Percentiles rank a stretch among this genome's conserved stretches.
Evolutionary conservation across 164 flowering plant species (phyloP).

Genomic region (Cinnamomum chago): DNA sequence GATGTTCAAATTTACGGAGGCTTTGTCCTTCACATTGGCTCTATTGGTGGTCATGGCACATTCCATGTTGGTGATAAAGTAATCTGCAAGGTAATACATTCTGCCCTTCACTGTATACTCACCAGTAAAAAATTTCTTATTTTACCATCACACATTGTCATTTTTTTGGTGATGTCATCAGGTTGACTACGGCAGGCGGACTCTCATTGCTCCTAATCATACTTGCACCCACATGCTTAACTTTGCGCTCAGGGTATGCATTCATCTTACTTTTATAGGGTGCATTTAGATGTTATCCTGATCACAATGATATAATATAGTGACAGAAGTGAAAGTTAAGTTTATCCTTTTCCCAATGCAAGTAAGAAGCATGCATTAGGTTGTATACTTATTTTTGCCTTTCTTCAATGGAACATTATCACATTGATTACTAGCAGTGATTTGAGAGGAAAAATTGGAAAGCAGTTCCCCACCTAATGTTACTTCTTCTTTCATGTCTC

Average conservation of each 20-base stretch:
- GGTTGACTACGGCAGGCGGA: conserved; percentile 93
- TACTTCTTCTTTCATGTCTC: not conserved
- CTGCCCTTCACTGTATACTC: not conserved
- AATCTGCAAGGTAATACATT: conserved; percentile 61
- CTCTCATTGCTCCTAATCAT: conserved; percentile 93
- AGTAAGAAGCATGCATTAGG: not conserved
- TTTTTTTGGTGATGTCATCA: conserved; percentile 24
- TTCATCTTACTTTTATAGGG: not conserved
- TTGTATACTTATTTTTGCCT: not conserved
- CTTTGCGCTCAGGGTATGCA: conserved; percentile 86
- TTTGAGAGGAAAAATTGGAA: not conserved
- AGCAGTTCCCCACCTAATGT: not conserved
- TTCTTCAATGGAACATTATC: not conserved
- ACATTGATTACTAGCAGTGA: not conserved
- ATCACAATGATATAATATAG: not conserved
- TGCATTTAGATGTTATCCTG: not conserved
- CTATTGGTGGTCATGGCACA: conserved; percentile 39
- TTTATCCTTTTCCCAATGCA: not conserved
- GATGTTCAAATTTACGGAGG: conserved; percentile 92
- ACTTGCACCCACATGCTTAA: conserved; percentile 99
- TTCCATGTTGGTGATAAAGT: conserved; percentile 66
- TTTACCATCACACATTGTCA: not conserved
- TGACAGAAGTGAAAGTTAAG: no score
- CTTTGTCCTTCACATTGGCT: conserved; percentile 84
- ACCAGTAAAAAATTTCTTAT: not conserved